Evolutionary conservation across 306 rosid genomes (phyloP), one percentile per base, ranked within the genome.

Genomic region (Casuarina glauca): DNA sequence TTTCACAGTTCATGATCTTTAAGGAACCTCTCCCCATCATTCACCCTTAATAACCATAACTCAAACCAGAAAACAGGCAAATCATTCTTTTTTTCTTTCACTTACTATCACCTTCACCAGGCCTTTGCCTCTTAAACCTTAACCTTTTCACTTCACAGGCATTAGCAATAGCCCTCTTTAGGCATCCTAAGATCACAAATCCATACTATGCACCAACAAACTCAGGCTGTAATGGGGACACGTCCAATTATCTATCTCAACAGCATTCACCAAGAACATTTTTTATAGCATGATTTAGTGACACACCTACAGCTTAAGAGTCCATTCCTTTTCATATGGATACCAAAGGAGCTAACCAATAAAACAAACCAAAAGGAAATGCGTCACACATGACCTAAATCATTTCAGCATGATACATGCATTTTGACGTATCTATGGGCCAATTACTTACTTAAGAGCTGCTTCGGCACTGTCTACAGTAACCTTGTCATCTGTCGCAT

Each of bases 381-480:
- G 11, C 26, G 26, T 4, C n/a, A 78, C 48, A 58, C 44, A 20
- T 42, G 72, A n/a, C 48, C 62, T 9, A 13, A 63, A 20, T 44
- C 60, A 72, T 35, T 69, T 35, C 43, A 60, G 38, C 13, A 48
- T 1, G 49, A 75, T 46, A 32, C 69, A 46, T 62, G 69, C 69
- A 67, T 67, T 17, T 16, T n/a, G 42, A n/a, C 71, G n/a, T 67
- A 10, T 67, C n/a, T 79, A 66, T 35, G 16, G 8, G 20, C 8
- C 46, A 75, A 68, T 16, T 16, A 86, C 98, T 86, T 41, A 93
- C 97, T 90, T 91, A 55, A 93, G 92, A 82, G 99, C 51, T 48
- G 98, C 99, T 85, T 91, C 96, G 15, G 97, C 98, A 72, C 98
- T 91, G 80, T 95, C 99, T 5, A 90, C 87, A 1, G 99, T 95